phyloP scores from a whole-genome alignment of 78 protist genomes.

The Dictyostelium capitatum region DNA sequence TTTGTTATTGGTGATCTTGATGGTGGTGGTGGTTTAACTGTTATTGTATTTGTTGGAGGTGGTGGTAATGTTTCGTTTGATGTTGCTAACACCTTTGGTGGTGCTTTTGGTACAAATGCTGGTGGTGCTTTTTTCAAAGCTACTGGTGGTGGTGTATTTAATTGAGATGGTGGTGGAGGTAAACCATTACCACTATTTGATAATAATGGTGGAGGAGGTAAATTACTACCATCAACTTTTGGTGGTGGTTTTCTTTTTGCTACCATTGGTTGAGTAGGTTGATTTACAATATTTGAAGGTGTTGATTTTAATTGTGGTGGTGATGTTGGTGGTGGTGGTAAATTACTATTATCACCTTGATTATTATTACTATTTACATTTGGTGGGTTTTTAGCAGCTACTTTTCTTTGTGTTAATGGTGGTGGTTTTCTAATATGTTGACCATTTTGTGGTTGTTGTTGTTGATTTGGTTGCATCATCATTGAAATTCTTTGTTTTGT shows the following conservation, averaged over 20 bases:
- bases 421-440: background rate
- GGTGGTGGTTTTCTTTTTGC: slow-evolving; percentile 65
- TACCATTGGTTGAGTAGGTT: slow-evolving; percentile 24
- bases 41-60: background rate
- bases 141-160: background rate
- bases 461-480: slow-evolving; percentile 2
- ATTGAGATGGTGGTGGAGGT: background rate
- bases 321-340: slow-evolving; percentile 13
- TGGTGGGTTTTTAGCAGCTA: background rate
- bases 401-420: slow-evolving; percentile 9
- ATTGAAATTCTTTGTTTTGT: slow-evolving; percentile 61
- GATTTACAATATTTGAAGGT: background rate
- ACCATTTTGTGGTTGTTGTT: background rate
- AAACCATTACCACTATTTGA: background rate
- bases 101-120: slow-evolving; percentile 21
- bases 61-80: background rate
- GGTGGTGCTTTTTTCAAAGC: slow-evolving; percentile 15
- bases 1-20: background rate
- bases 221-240: background rate
- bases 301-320: background rate
- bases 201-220: slow-evolving; percentile 5
- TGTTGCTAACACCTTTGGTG: background rate
- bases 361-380: background rate
- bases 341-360: background rate
- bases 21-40: background rate